These are phyloP conservation scores for Fraxinus baroniana DNA, from an alignment of 305 asterid genomes.

Conservation along the genomic window DNA sequence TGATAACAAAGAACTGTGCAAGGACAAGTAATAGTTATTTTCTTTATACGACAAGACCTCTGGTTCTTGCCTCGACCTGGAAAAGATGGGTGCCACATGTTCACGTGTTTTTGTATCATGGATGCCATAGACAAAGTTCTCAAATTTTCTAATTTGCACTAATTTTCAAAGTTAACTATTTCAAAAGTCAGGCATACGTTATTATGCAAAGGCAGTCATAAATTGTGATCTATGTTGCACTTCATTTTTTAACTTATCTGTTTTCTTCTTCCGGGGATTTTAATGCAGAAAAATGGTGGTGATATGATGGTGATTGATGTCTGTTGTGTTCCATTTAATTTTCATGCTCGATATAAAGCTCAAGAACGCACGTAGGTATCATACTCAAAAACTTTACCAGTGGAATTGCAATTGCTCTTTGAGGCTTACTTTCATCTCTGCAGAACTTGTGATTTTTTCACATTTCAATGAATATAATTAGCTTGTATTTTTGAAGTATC, in stretches of 20 bases:
- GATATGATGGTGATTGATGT: conserved; percentile 77
- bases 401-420: conserved; percentile 8
- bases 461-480: background rate
- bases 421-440: conserved; percentile 8
- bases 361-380: conserved; percentile 96
- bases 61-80: conserved; percentile 1
- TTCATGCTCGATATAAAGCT: conserved; percentile 87
- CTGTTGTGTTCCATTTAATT: conserved; percentile 71
- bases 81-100: conserved; percentile 2
- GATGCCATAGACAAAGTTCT: background rate
- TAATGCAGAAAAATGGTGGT: conserved; percentile 71
- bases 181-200: background rate
- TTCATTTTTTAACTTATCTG: background rate
- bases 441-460: background rate
- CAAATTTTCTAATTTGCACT: background rate
- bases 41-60: background rate
- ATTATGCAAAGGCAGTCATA: conserved; percentile 7
- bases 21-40: background rate
- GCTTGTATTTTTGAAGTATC: background rate
- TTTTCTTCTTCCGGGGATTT: conserved; percentile 10
- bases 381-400: conserved; percentile 13
- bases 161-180: background rate
- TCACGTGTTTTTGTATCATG: conserved; percentile 2
- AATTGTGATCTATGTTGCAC: conserved; percentile 12
- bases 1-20: background rate